Conservation (phyloP, 352 stramenopile genomes). For the Globisporangium sylvaticum region DNA sequence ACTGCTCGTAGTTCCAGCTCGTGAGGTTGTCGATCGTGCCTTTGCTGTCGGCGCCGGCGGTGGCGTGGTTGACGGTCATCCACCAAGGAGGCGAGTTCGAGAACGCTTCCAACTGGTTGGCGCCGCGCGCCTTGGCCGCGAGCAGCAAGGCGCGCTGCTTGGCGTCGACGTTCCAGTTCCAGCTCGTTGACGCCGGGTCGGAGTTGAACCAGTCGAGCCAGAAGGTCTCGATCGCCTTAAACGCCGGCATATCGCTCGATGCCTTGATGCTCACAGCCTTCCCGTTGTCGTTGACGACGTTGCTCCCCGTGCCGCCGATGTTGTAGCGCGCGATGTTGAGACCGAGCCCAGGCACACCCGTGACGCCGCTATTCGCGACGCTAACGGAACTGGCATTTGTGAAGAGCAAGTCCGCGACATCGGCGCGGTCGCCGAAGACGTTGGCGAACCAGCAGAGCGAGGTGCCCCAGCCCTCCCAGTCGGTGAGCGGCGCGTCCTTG, state of each 20-base stretch:
- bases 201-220: conserved; percentile 50
- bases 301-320: conserved; percentile 39
- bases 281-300: conserved; percentile 37
- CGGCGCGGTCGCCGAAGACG: conserved; percentile 46
- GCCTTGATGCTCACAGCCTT: conserved; percentile 38
- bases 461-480: conserved; percentile 57
- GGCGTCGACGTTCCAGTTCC: conserved; percentile 42
- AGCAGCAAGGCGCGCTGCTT: conserved; percentile 42
- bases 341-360: conserved; percentile 31
- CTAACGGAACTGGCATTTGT: conserved; percentile 35
- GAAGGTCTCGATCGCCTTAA: conserved; percentile 53
- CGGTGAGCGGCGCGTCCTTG: conserved; percentile 14
- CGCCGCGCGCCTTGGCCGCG: conserved; percentile 33
- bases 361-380: conserved; percentile 22
- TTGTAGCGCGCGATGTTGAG: conserved; percentile 70
- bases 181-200: conserved; percentile 35
- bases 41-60: conserved; percentile 32
- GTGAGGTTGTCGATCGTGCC: conserved; percentile 46
- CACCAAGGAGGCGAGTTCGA: conserved; percentile 63
- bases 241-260: conserved; percentile 45
- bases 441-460: conserved; percentile 68
- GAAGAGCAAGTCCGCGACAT: conserved; percentile 54
- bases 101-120: conserved; percentile 45
- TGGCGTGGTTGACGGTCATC: conserved; percentile 56
- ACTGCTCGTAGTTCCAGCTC: conserved; percentile 40